Conservation (phyloP, 257 asterid species). For the Anisodus tanguticus region DNA sequence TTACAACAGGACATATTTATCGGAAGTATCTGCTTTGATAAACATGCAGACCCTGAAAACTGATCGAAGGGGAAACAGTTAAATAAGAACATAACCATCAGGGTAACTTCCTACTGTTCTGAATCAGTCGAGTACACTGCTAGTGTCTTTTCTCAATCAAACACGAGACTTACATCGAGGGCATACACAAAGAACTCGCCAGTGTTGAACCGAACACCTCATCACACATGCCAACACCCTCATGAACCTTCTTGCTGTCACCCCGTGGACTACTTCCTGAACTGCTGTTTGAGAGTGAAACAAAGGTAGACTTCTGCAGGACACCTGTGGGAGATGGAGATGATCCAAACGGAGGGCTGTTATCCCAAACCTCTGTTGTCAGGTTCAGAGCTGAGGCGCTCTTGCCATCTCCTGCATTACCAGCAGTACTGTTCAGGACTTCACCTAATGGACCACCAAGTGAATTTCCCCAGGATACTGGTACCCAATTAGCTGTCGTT, state of each 20-base stretch:
- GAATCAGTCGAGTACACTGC: neutral
- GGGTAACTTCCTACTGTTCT: neutral
- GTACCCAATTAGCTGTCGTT: slow-evolving; percentile 63
- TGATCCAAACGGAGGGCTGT: slow-evolving; percentile 53
- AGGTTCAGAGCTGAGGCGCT: slow-evolving; percentile 40
- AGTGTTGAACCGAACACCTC: slow-evolving; percentile 52
- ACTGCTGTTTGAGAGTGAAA: slow-evolving; percentile 76
- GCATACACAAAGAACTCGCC: slow-evolving; percentile 50
- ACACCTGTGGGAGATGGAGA: slow-evolving; percentile 88
- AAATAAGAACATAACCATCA: neutral
- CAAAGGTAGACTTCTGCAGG: slow-evolving; percentile 67
- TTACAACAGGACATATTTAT: slow-evolving; percentile 13
- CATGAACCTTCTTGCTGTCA: slow-evolving; percentile 53
- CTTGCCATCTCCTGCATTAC: slow-evolving; percentile 33
- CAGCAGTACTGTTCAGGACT: slow-evolving; percentile 61
- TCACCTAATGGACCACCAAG: slow-evolving; percentile 90
- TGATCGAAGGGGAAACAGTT: neutral
- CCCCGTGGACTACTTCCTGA: slow-evolving; percentile 65
- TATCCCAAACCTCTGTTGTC: slow-evolving; percentile 44
- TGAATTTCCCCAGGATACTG: slow-evolving; percentile 70
- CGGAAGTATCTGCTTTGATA: neutral
- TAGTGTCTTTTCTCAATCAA: slow-evolving; percentile 6
- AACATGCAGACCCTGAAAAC: neutral
- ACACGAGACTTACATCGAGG: slow-evolving; percentile 42
- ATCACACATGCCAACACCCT: slow-evolving; percentile 45